Conservation (phyloP, 345 rosid species). For the Bruguiera parviflora region DNA sequence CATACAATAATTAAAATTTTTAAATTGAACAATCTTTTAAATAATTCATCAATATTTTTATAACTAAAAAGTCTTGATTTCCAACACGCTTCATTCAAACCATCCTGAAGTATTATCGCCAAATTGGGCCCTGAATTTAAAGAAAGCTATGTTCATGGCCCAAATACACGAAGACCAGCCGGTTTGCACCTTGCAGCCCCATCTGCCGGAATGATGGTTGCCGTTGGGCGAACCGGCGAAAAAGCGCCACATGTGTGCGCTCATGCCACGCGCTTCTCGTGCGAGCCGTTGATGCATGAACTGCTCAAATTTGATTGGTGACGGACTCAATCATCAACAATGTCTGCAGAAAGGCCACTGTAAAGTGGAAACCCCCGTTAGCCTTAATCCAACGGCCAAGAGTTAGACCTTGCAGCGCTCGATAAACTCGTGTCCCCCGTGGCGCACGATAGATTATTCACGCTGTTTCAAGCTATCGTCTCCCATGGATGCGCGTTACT, state of each 20-base stretch:
- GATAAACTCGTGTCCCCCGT: neutral
- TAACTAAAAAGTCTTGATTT: no score
- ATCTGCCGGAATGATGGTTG: no score
- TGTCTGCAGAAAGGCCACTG: neutral
- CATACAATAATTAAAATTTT: no score
- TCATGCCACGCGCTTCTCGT: neutral
- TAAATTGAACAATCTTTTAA: no score
- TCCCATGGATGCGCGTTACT: conserved; percentile 16
- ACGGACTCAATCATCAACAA: no score
- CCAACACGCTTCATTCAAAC: no score
- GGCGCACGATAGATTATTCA: conserved; percentile 18
- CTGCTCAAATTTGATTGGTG: neutral
- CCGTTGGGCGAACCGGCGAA: neutral
- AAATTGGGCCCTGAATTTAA: no score
- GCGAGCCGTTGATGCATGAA: neutral
- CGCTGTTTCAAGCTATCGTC: conserved; percentile 18
- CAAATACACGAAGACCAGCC: neutral
- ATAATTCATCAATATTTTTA: no score
- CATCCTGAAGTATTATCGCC: no score
- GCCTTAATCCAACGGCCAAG: neutral
- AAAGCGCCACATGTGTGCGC: neutral
- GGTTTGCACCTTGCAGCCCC: neutral
- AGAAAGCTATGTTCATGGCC: neutral
- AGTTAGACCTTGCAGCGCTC: neutral
- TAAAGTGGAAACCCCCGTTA: neutral